phyloP scores from a whole-genome alignment of 2,329 filamentous ascomycete genomes.

The Beauveria sp. region DNA sequence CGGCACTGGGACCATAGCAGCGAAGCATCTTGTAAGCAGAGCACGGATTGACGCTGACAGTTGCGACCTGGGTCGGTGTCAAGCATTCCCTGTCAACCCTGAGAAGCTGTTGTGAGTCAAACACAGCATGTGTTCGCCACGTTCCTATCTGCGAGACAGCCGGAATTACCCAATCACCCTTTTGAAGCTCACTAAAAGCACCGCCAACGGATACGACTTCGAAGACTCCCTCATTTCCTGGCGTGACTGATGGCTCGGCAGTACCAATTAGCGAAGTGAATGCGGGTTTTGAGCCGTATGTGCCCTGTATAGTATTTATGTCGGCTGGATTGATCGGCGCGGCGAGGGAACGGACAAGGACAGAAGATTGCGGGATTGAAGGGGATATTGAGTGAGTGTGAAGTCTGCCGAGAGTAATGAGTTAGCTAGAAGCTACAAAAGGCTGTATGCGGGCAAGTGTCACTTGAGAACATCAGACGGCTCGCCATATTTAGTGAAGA shows the following conservation, averaged over 20 bases:
- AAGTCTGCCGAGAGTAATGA: constrained; percentile 35
- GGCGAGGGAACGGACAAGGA: constrained; percentile 82
- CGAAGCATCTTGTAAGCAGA: constrained; percentile 90
- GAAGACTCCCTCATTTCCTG: constrained; percentile 88
- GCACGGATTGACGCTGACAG: constrained; percentile 85
- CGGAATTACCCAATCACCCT: constrained; percentile 93
- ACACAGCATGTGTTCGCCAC: constrained; percentile 85
- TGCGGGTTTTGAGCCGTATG: constrained; percentile 78
- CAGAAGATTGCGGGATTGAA: constrained; percentile 51
- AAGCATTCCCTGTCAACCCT: constrained; percentile 66
- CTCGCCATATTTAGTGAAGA: constrained; percentile 68
- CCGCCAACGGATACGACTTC: constrained; percentile 70
- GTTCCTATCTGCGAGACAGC: constrained; percentile 78
- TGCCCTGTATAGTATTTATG: constrained; percentile 95
- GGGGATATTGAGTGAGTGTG: constrained; percentile 73
- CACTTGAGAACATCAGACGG: constrained; percentile 62
- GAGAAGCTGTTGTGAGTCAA: constrained; percentile 49
- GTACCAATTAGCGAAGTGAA: constrained; percentile 75
- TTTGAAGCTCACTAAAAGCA: constrained; percentile 43
- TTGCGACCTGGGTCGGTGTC: constrained; percentile 71
- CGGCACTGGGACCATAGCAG: constrained; percentile 56
- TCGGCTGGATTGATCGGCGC: constrained; percentile 94
- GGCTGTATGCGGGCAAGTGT: constrained; percentile 30
- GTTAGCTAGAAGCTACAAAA: constrained; percentile 4
- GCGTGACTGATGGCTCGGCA: constrained; percentile 64